Evolutionary conservation across 345 rosid species (phyloP), one percentile per base, ranked within the genome.

Genomic region (Odontarrhena argentea): DNA sequence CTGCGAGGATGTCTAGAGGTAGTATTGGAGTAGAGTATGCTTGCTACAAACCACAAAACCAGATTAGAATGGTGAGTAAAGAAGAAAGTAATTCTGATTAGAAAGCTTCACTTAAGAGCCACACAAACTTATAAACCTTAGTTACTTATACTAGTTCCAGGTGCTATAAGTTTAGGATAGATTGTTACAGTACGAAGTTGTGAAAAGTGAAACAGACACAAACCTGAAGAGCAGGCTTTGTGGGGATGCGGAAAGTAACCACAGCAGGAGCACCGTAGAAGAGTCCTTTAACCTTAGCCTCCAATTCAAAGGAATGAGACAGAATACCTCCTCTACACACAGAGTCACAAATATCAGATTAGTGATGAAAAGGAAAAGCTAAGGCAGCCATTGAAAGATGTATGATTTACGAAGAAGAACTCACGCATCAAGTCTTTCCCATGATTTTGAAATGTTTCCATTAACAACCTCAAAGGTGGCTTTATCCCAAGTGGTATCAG

Each of bases 351-450:
- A 44, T 6, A 50, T 49, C 47, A 57, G 14, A 49, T 41, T 8
- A 32, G 60, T 8, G 48, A 42, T 0, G 8, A 55, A 34, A n/a
- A 8, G 5, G 14, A 60, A 12, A 42, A 34, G 14, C 52, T 30
- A 30, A 49, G 18, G 51, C 44, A 63, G 70, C 14, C 38, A 11
- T 8, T 3, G 11, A 35, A 53, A 36, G 24, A 24, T 15, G 18
- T 24, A n/a, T 40, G 53, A 12, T 49, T n/a, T 7, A 30, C 6
- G 13, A 47, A 63, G 65, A 56, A 28, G 32, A 63, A 83, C 97
- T 86, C 77, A 88, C 99, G 85, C 91, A 81, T 94, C 96, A 64
- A 94, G 97, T 63, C 95, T 84, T 63, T 91, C 99, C 99, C 99
- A 94, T 36, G 99, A 81, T 47, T 55, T 79, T 22, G 97, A 85